Base-by-base conservation (phyloP, 306 rosid species). In the Fragaria nilgerrensis region DNA sequence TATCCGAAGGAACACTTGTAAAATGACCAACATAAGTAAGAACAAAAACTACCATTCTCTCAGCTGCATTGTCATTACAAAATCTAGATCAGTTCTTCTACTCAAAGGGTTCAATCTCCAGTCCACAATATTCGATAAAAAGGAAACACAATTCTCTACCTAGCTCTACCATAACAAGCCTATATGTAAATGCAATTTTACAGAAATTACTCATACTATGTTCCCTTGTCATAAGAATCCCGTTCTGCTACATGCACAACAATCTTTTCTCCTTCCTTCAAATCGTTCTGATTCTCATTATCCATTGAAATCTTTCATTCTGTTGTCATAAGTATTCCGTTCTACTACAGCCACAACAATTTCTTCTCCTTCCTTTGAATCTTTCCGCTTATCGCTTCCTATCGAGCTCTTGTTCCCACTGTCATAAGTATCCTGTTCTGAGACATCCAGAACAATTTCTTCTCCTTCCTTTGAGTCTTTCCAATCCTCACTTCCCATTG, bases 141-240 rank as follows among this genome's bases (percentile, higher is more conserved):
- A 58, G 14, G 63, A 22, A 56, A 27, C 9, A 0, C 0, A 9
- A 59, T 8, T 23, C 1, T 25, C 67, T 61, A 65, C 47, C 47
- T 17, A 19, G 5, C 10, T 37, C 48, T 19, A 65, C 7, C 11
- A 36, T 8, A 19, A 7, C 14, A 34, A 34, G 11, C 23, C 45
- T 65, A 16, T 10, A 0, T 2, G 49, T 2, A 5, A 19, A 52
- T 15, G 41, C 19, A 53, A 10, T 75, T 16, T 9, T 27, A 67
- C 45, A 59, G 3, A 34, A 17, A 61, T 20, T 47, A 62, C n/a
- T 62, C 68, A 86, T 59, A 77, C 88, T 37, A 76, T 5, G 67
- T 69, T 67, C 34, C 23, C 83, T 20, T 53, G 71, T 78, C 74
- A 27, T n/a, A n/a, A 20, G 71, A 17, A 45, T 47, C 4, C 36